Evolutionary conservation across 805 yeast genomes (phyloP).

Genomic region (Kazachstania bromeliacearum): DNA sequence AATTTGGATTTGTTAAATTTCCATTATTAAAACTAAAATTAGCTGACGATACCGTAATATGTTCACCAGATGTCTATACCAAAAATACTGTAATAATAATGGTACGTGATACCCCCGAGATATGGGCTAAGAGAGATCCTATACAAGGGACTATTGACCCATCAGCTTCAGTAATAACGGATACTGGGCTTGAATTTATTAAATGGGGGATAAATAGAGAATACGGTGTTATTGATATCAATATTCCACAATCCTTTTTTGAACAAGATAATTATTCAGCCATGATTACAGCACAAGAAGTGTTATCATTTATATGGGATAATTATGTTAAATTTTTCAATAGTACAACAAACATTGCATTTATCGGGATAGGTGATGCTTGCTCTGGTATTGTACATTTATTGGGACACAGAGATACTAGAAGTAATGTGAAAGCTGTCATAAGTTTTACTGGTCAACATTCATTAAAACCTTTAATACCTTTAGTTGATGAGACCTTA

Average conservation of each 20-base stretch:
- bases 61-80: slow-evolving; percentile 59
- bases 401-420: slow-evolving; percentile 67
- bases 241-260: slow-evolving; percentile 48
- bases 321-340: slow-evolving; percentile 69
- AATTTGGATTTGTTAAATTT: slow-evolving; percentile 51
- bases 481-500: slow-evolving; percentile 80
- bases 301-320: slow-evolving; percentile 79
- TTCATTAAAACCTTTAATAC: slow-evolving; percentile 67
- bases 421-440: slow-evolving; percentile 60
- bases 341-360: slow-evolving; percentile 56
- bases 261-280: slow-evolving; percentile 51
- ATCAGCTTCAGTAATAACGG: slow-evolving; percentile 62
- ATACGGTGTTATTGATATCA: slow-evolving; percentile 77
- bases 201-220: slow-evolving; percentile 54
- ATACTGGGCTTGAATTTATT: slow-evolving; percentile 60
- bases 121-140: slow-evolving; percentile 83
- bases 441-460: slow-evolving; percentile 61
- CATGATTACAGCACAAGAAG: slow-evolving; percentile 63
- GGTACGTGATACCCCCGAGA: slow-evolving; percentile 85
- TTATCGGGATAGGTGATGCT: slow-evolving; percentile 86
- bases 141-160: slow-evolving; percentile 69
- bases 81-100: slow-evolving; percentile 56
- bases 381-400: slow-evolving; percentile 80
- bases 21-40: slow-evolving; percentile 45
- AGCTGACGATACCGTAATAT: slow-evolving; percentile 32